Evolutionary conservation across 108 stramenopile genomes (phyloP).

Genomic region (Discostella pseudostelligera): DNA sequence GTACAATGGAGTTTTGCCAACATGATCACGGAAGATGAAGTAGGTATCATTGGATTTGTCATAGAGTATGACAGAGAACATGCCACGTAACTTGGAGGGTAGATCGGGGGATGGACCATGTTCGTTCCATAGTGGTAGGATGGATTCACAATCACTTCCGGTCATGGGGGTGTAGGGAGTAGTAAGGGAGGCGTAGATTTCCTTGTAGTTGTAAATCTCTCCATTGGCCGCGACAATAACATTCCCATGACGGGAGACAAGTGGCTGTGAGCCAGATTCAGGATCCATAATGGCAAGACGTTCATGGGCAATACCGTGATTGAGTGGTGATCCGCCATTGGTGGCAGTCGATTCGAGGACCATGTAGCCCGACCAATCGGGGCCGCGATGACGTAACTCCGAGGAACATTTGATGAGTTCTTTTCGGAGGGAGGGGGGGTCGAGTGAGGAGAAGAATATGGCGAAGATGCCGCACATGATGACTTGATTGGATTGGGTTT

Average conservation of each 20-base stretch:
- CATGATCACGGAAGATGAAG: conserved; percentile 92
- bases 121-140: conserved; percentile 91
- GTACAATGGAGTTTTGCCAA: conserved; percentile 97
- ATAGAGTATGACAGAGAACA: conserved; percentile 97
- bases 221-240: conserved; percentile 96
- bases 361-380: conserved; percentile 97
- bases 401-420: conserved; percentile 90
- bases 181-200: conserved; percentile 73
- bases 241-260: conserved; percentile 74
- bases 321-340: conserved; percentile 42
- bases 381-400: conserved; percentile 92
- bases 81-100: conserved; percentile 81
- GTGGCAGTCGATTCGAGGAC: conserved; percentile 50
- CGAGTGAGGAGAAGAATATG: conserved; percentile 90
- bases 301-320: conserved; percentile 95
- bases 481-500: too few relatives aligned
- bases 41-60: conserved; percentile 83
- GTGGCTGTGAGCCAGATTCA: conserved; percentile 93
- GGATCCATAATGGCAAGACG: conserved; percentile 98
- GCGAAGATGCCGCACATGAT: conserved; percentile 97
- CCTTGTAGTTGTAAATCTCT: conserved; percentile 99
- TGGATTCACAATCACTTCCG: conserved; percentile 95
- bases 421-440: conserved; percentile 81
- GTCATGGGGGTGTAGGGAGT: conserved; percentile 82
- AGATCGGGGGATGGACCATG: conserved; percentile 74